Percentiles rank a stretch among this genome's conserved stretches.
These are phyloP conservation scores for Platanthera guangdongensis DNA, from an alignment of 106 monocot genomes.

Conservation along the genomic window DNA sequence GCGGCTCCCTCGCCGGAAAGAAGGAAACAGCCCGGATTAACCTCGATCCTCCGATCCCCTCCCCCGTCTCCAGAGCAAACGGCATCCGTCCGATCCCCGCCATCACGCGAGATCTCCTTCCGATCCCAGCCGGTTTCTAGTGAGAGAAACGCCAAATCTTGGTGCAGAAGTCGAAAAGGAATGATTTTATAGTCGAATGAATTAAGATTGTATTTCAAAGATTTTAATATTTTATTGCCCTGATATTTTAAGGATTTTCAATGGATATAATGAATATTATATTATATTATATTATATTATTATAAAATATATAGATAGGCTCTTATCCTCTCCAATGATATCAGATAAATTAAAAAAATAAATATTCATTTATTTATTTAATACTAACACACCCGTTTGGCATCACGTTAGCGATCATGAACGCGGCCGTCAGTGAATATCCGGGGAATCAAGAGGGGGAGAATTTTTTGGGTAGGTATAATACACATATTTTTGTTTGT, in stretches of 20 bases:
- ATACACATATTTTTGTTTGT: too few species aligned
- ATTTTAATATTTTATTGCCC: not conserved
- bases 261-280: not conserved
- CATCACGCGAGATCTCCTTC: not conserved
- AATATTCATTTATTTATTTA: not conserved
- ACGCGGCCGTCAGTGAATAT: too few species aligned
- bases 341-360: constrained; percentile 3
- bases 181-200: not conserved
- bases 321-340: not conserved
- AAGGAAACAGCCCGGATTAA: constrained; percentile 12
- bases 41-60: constrained; percentile 9
- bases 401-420: too few species aligned
- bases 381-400: too few species aligned
- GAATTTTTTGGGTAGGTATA: too few species aligned
- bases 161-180: not conserved
- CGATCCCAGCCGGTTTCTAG: not conserved
- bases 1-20: constrained; percentile 6
- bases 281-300: not conserved
- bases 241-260: constrained; percentile 1
- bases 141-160: not conserved
- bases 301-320: not conserved
- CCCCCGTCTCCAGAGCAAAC: constrained; percentile 22
- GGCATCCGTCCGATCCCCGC: constrained; percentile 22
- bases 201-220: not conserved
- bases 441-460: too few species aligned